Percentiles rank a stretch among this genome's conserved stretches.
phyloP scores from a whole-genome alignment of 192 early-diverging fungal species.

The Coemansia sp. region DNA sequence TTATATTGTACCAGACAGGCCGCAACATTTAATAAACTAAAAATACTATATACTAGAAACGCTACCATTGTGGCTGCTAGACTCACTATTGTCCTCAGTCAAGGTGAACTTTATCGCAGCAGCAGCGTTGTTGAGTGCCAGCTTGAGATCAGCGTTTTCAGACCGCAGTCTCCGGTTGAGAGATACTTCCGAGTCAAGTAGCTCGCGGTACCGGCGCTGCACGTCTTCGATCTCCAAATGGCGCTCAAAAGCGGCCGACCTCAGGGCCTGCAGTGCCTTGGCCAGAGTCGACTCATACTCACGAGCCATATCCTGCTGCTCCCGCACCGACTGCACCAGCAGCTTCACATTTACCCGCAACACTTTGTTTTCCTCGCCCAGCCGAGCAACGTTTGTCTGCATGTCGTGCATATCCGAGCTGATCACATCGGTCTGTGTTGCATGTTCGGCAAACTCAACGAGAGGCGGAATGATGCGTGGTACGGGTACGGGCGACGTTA shows the following conservation, averaged over 20 bases:
- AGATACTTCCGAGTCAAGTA: constrained; percentile 23
- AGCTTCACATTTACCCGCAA: constrained; percentile 22
- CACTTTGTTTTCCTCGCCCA: constrained; percentile 29
- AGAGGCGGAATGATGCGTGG: not conserved
- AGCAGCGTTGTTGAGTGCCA: constrained; percentile 27
- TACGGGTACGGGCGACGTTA: not conserved
- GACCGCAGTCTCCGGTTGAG: constrained; percentile 32
- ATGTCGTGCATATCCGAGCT: constrained; percentile 11
- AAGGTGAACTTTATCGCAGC: constrained; percentile 22
- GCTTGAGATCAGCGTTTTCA: constrained; percentile 33
- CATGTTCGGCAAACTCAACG: not conserved
- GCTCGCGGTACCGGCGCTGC: constrained; percentile 35
- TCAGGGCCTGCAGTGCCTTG: constrained; percentile 29
- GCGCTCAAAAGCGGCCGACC: constrained; percentile 41
- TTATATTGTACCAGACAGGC: no score
- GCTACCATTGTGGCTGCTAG: not conserved
- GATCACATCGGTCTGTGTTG: constrained; percentile 9
- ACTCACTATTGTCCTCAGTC: not conserved
- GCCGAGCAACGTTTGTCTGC: not conserved
- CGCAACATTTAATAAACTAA: not conserved
- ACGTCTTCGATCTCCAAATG: constrained; percentile 31
- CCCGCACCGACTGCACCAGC: constrained; percentile 30
- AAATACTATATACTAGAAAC: not conserved
- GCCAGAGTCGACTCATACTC: constrained; percentile 46
- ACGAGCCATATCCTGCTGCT: constrained; percentile 45